Base-by-base conservation (phyloP, 2,329 filamentous ascomycete genomes). In the Colletotrichum tropicicola region DNA sequence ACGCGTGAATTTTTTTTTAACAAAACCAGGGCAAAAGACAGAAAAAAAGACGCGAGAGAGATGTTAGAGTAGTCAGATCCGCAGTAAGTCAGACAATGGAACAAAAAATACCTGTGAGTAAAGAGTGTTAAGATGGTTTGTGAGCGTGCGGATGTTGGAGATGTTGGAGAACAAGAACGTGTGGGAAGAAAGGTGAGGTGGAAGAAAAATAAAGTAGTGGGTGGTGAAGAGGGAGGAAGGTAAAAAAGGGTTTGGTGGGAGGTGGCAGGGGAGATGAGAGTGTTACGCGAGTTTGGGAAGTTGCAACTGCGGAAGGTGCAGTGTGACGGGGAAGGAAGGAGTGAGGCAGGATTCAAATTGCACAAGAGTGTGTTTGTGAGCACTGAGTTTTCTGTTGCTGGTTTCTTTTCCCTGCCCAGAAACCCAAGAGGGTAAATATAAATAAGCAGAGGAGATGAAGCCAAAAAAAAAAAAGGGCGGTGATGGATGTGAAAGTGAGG, bases 311-410 rank as follows among this genome's bases (percentile, higher is more conserved):
- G 28, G 49, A 44, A 64, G 52, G 39, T 28, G 58, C 44, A 45
- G 59, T 66, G 63, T 48, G 15, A 66, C 59, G n/a, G 28, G 48
- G 43, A 47, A 35, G 47, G 59, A 66, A 44, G 47, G 37, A 64
- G 37, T 21, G 9, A 49, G 43, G 30, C n/a, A 48, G 28, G 27
- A n/a, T 25, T 28, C 25, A 37, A 28, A 43, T 61, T 23, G 28
- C 44, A 61, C 57, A 45, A 30, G 41, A 48, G 7, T 19, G 23
- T 27, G 39, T n/a, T 28, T 13, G 12, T 41, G 35, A 39, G 35
- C 6, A 19, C n/a, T 19, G 8, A n/a, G 15, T 19, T 8, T 7
- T 17, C 15, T 41, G 37, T 15, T 17, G 13, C 5, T 41, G 37
- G n/a, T 9, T 41, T 19, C 17, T 17, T 7, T 13, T 17, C 17